Evolutionary conservation across 495 filamentous ascomycete species (phyloP), one percentile per base, ranked within the genome.

Genomic region (Niebla homalea): DNA sequence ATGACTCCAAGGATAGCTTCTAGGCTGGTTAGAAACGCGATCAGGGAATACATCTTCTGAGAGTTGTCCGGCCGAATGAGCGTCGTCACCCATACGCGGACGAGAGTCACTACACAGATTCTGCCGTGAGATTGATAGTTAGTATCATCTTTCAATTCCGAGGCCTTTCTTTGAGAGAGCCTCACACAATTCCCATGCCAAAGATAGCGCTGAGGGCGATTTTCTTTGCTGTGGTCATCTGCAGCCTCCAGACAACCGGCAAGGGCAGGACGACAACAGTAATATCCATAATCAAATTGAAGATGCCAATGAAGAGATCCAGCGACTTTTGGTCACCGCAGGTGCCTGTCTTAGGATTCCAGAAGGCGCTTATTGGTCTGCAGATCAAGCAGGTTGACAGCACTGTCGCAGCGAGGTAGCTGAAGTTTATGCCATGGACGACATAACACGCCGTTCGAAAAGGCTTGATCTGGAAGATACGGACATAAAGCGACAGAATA

Each of bases 401-500:
- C 7, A 69, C 52, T 4, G 37, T 43, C 44, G 45, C 25, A 14
- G 42, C 14, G 43, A 57, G 44, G 18, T 48, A 56, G 20, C 36
- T 45, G 1, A 38, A 6, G 18, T 59, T 59, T 11, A 56, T 10
- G 10, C 45, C 46, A 8, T 65, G 39, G 15, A 65, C 55, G 11
- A 63, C 20, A 2, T 52, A 56, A 22, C 63, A 65, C 29, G 65
- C 59, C 29, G 66, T 52, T 49, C 67, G 64, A 41, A 69, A 57
- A 18, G 56, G 50, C 20, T 62, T 59, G 23, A 53, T 55, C 29
- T 46, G 45, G 52, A 70, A 64, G 45, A 71, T 68, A 20, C 64
- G 69, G 1, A 64, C 48, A 44, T 71, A 73, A 40, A 73, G 66
- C 39, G 65, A 49, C n/a, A 73, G 57, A n/a, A 73, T 53, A 4